Conservation (phyloP, 2,329 filamentous ascomycete species). For the Cercospora canescens region DNA sequence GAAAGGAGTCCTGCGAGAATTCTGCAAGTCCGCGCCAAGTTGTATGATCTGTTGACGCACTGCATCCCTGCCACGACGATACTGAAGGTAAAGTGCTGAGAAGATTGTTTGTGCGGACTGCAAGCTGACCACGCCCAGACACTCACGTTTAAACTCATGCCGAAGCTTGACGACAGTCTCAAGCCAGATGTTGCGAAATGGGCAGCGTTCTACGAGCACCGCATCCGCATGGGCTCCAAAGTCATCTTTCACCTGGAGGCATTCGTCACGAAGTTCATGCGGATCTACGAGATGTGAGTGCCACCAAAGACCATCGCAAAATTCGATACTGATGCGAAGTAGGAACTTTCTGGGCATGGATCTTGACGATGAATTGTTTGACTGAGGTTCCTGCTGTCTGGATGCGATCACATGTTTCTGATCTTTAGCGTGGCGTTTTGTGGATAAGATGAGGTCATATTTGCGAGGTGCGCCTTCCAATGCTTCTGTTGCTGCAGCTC, state of each 20-base stretch:
- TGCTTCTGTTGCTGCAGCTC: slow-evolving; percentile 13
- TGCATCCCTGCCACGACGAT: slow-evolving; percentile 96
- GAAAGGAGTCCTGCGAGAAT: slow-evolving; percentile 91
- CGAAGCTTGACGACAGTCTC: slow-evolving; percentile 80
- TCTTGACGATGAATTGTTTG: slow-evolving; percentile 47
- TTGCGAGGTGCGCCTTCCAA: slow-evolving; percentile 9
- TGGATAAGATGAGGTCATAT: slow-evolving; percentile 12
- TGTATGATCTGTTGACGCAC: slow-evolving; percentile 97
- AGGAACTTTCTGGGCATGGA: slow-evolving; percentile 78
- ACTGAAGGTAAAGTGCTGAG: slow-evolving; percentile 61
- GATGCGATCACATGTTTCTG: slow-evolving; percentile 14
- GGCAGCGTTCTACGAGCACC: slow-evolving; percentile 96
- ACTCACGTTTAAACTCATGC: slow-evolving; percentile 88
- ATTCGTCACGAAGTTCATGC: slow-evolving; percentile 98
- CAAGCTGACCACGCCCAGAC: slow-evolving; percentile 50
- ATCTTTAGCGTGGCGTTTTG: slow-evolving; percentile 33
- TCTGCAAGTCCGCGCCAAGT: slow-evolving; percentile 81
- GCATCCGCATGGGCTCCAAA: slow-evolving; percentile 83
- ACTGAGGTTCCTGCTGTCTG: slow-evolving; percentile 23
- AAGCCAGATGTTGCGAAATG: slow-evolving; percentile 93
- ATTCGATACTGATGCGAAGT: slow-evolving; percentile 17
- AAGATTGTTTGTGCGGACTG: background rate
- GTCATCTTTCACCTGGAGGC: slow-evolving; percentile 98
- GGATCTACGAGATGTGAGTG: slow-evolving; percentile 81
- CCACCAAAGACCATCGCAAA: background rate